These are phyloP conservation scores for Annulohypoxylon maeteangense DNA, from an alignment of 495 filamentous ascomycete species.

Conservation along the genomic window DNA sequence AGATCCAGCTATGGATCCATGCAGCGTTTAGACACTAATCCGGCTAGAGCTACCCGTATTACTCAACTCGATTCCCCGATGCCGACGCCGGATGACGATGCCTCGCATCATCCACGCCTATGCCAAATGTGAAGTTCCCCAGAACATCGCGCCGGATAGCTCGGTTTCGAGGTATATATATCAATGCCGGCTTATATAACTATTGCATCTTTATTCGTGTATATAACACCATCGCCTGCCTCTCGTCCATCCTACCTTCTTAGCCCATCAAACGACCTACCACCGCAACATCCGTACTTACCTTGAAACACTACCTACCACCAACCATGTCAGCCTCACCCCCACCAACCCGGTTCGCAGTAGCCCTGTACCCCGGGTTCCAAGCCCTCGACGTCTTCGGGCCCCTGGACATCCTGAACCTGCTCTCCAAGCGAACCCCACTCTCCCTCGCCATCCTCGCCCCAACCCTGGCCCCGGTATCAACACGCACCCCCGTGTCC, in stretches of 20 bases:
- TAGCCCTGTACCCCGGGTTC: slow-evolving; percentile 60
- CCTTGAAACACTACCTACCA: background rate
- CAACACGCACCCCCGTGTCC: slow-evolving; percentile 12
- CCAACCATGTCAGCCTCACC: background rate
- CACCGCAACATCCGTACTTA: too few relatives aligned
- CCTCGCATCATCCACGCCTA: slow-evolving; percentile 17
- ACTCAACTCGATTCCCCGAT: slow-evolving; percentile 16
- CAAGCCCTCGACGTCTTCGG: slow-evolving; percentile 66
- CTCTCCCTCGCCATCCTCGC: slow-evolving; percentile 63
- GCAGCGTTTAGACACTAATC: slow-evolving; percentile 30
- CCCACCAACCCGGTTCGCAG: slow-evolving; percentile 49
- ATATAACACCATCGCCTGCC: background rate
- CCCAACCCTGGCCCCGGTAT: slow-evolving; percentile 63
- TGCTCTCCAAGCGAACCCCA: slow-evolving; percentile 54
- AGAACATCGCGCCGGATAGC: background rate
- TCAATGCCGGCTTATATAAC: background rate
- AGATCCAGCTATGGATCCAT: slow-evolving; percentile 1
- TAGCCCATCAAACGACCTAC: background rate
- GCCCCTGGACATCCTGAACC: slow-evolving; percentile 70
- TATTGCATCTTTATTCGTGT: background rate
- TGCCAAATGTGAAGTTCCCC: background rate
- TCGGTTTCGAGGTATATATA: background rate
- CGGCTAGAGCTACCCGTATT: slow-evolving; percentile 23
- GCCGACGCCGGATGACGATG: slow-evolving; percentile 31
- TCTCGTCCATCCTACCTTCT: background rate